Base-by-base conservation (phyloP, 306 rosid species). In the Morella rubra region DNA sequence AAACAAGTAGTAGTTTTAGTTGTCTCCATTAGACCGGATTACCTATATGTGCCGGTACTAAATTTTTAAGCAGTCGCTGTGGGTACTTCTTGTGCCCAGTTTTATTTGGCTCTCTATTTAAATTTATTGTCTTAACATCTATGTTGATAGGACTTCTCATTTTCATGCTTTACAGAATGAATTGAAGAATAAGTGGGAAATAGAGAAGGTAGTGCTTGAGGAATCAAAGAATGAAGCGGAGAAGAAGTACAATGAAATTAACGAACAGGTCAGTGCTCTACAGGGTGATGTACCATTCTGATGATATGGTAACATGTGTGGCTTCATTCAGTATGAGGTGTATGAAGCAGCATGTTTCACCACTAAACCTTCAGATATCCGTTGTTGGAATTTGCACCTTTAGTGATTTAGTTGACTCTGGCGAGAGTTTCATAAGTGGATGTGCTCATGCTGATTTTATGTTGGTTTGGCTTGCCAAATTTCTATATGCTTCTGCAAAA, bases 191-290 rank as follows among this genome's bases (percentile, higher is more conserved):
- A 95, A 82, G 80, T 89, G 93, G 97, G 88, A 85, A 81, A 85
- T 77, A 73, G 97, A 85, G 76, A 90, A 86, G 85, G 84, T 73
- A 59, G 55, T 68, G 16, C 71, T 90, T 5, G 91, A 85, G 81
- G 90, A 79, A 73, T 82, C 87, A 7, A 89, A 80, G 81, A 85
- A 58, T 82, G 87, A 83, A 77, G 90, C 97, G 49, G 97, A 90
- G 79, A 88, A 80, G 86, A 91, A 88, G 81, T 92, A 85, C 67
- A 71, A 73, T 55, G 99, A 92, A 82, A 89, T 95, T 69, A 89
- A 95, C 59, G 99, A 95, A 75, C 99, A 95, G 97, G 99, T 95
- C 32, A 51, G 80, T 84, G 37, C 71, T 49, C n/a, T 52, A 37
- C 73, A 44, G 44, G 50, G 51, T 69, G 22, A 55, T 79, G 20